phyloP scores from a whole-genome alignment of 1,284 basidiomycete genomes.

The Leccinum subrobustum region DNA sequence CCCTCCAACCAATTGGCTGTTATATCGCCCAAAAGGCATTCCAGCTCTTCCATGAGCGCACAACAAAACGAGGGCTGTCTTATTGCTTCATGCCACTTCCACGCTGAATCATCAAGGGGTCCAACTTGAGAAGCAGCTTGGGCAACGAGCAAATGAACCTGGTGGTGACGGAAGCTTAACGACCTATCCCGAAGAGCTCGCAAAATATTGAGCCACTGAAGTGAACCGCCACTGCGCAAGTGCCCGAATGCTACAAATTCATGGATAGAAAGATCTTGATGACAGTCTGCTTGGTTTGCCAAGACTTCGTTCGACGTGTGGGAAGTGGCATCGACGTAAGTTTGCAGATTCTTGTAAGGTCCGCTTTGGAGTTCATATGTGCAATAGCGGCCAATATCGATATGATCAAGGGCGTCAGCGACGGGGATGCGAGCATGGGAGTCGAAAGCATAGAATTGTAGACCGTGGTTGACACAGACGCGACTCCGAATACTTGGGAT shows the following conservation, averaged over 20 bases:
- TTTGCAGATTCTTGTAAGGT: constrained; percentile 39
- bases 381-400: constrained; percentile 27
- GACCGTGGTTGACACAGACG: constrained; percentile 37
- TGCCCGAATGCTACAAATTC: constrained; percentile 44
- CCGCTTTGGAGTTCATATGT: constrained; percentile 31
- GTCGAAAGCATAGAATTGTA: constrained; percentile 27
- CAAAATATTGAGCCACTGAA: constrained; percentile 52
- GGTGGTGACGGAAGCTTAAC: constrained; percentile 38
- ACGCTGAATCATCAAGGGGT: constrained; percentile 16
- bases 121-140: constrained; percentile 47
- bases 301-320: constrained; percentile 45
- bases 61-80: constrained; percentile 31
- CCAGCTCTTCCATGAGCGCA: constrained; percentile 35
- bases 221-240: constrained; percentile 40
- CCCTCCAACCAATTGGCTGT: constrained; percentile 44
- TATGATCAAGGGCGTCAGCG: constrained; percentile 6
- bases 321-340: constrained; percentile 34
- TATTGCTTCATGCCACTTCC: constrained; percentile 37
- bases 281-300: constrained; percentile 40
- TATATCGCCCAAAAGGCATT: constrained; percentile 29
- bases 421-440: constrained; percentile 12
- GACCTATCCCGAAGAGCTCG: constrained; percentile 38
- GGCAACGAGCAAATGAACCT: constrained; percentile 40
- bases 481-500: constrained; percentile 29
- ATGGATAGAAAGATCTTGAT: constrained; percentile 38